Base-by-base conservation (phyloP, 1,284 basidiomycete genomes). In the Bjerkandera adusta region DNA sequence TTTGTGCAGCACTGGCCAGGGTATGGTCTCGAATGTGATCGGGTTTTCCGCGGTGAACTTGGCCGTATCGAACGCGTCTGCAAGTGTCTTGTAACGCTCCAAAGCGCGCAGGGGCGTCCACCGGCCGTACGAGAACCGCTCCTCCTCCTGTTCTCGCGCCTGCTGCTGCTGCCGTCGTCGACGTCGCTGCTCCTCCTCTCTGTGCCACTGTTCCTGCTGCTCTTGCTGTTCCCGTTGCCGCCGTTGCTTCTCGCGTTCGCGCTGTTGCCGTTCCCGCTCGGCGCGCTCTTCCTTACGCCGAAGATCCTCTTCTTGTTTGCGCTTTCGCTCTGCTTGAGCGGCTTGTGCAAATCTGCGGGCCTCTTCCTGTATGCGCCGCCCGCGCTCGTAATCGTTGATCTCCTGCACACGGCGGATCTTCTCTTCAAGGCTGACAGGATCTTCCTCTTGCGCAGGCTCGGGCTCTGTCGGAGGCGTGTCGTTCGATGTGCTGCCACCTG, bases 1-100 rank as follows among this genome's bases (percentile, higher is more conserved):
- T 18, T 72, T 62, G 35, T 69, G 66, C 32, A 89, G 61, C 15
- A 83, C 75, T 2, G 86, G 86, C 87, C 86, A 89, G 0, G 86
- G 86, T 26, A 89, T 69, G 29, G 71, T 72, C 36, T 79, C 74
- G 52, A 82, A 80, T 1, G 70, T 65, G 10, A 87, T 61, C 3
- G 77, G 77, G 13, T 72, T 66, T 18, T 70, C 68, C 16, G 63
- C 49, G 2, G 72, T 67, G 66, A 82, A 87, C 53, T 75, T 80
- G 3, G 75, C 67, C 5, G 62, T 56, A 59, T 87, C 85, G 58
- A 89, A 89, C 21, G 70, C 67, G n/a, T 80, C 79, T 45, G 73
- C 69, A 12, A 82, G 68, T 29, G 61, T 57, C 41, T 69, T 76
- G 64, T 85, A 89, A 24, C 79, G 74, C 55, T 87, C 83, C 20